Conservation (phyloP, 2,329 filamentous ascomycete species). For the Pleoardoris graminearum region DNA sequence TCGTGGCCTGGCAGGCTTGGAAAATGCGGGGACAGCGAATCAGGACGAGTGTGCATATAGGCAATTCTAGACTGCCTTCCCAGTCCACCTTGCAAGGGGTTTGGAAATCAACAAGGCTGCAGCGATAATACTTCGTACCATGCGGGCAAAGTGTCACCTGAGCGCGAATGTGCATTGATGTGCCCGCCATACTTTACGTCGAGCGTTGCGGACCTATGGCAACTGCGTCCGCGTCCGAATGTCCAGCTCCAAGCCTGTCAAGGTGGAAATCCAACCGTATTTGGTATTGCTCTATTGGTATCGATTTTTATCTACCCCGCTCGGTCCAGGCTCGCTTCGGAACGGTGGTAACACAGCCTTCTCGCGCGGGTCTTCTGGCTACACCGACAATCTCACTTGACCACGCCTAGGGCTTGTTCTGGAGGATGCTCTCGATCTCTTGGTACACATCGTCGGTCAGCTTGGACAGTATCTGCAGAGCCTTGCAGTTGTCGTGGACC, state of each 20-base stretch:
- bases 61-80: constrained; percentile 12
- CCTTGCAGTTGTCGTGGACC: constrained; percentile 55
- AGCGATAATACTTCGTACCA: not conserved
- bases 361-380: not conserved
- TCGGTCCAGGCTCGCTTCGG: constrained; percentile 2
- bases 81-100: constrained; percentile 2
- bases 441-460: constrained; percentile 46
- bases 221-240: no score
- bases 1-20: constrained; percentile 17
- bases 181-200: constrained; percentile 2
- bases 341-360: not conserved
- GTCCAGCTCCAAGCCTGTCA: not conserved
- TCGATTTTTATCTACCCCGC: constrained; percentile 2
- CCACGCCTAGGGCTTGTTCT: constrained; percentile 43
- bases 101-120: constrained; percentile 9
- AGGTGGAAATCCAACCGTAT: constrained; percentile 2
- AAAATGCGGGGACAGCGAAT: constrained; percentile 15
- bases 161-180: not conserved
- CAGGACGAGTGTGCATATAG: constrained; percentile 14
- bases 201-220: no score
- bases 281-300: constrained; percentile 6
- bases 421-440: constrained; percentile 46
- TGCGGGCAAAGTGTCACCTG: constrained; percentile 6
- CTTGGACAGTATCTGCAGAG: constrained; percentile 48
- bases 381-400: constrained; percentile 1